Percentiles rank a stretch among this genome's conserved stretches.
phyloP scores from a whole-genome alignment of 306 rosid species.

The Neltuma alba region DNA sequence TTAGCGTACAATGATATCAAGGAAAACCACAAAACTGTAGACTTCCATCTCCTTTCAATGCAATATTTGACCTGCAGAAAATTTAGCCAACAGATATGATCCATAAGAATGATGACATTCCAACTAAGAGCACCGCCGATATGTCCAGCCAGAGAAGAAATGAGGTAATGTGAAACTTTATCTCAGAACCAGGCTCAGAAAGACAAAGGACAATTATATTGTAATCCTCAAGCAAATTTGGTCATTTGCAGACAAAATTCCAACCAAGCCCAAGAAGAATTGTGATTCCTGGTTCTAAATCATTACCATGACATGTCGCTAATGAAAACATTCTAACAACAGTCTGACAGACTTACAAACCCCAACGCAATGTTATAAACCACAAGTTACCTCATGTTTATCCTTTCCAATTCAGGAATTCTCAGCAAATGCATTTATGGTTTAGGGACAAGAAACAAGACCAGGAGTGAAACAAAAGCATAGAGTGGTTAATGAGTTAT shows the following conservation, averaged over 20 bases:
- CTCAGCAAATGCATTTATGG: neutral
- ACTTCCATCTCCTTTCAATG: slow-evolving; percentile 62
- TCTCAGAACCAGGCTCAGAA: slow-evolving; percentile 12
- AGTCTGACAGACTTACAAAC: slow-evolving; percentile 16
- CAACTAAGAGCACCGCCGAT: slow-evolving; percentile 32
- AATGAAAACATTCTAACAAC: slow-evolving; percentile 15
- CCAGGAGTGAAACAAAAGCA: neutral
- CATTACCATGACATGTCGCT: neutral
- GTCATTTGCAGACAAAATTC: slow-evolving; percentile 4
- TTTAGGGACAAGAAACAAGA: neutral
- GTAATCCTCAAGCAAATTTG: slow-evolving; percentile 25
- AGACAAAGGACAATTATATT: slow-evolving; percentile 5
- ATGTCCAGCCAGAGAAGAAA: slow-evolving; percentile 36
- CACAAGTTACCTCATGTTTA: slow-evolving; percentile 3
- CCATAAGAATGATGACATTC: slow-evolving; percentile 21
- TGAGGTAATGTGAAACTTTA: slow-evolving; percentile 17
- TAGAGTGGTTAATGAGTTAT: neutral
- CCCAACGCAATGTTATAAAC: slow-evolving; percentile 7
- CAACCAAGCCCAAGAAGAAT: slow-evolving; percentile 5
- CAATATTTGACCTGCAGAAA: slow-evolving; percentile 71
- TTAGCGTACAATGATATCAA: slow-evolving; percentile 81
- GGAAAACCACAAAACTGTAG: slow-evolving; percentile 78
- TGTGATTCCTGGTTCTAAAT: slow-evolving; percentile 17
- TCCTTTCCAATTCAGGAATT: neutral
- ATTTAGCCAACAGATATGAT: slow-evolving; percentile 19